phyloP scores from a whole-genome alignment of 371 early-diverging fungal species.

The Aphelidium insulamus region DNA sequence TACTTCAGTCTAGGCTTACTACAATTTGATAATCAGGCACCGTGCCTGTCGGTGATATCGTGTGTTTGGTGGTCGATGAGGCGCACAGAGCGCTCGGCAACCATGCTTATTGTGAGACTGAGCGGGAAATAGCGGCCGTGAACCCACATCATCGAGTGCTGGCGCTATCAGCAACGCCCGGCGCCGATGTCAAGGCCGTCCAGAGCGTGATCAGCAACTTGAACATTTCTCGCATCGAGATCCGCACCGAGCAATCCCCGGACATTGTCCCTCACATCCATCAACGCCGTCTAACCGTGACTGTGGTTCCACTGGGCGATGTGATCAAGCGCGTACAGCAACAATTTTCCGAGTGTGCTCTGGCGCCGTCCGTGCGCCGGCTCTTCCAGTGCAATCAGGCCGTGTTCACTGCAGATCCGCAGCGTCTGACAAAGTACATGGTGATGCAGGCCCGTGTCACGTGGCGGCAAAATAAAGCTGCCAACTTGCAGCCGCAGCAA shows the following conservation, averaged over 20 bases:
- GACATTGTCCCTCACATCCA: constrained; percentile 55
- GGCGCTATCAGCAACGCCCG: constrained; percentile 83
- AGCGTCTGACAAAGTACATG: not conserved
- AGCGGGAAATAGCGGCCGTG: constrained; percentile 22
- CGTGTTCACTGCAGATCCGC: too few species aligned
- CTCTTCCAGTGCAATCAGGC: not conserved
- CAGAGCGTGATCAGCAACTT: constrained; percentile 52
- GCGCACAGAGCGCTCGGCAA: constrained; percentile 75
- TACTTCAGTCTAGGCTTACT: too few species aligned
- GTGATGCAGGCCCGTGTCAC: constrained; percentile 1
- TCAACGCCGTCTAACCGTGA: constrained; percentile 31
- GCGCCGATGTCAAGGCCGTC: constrained; percentile 41
- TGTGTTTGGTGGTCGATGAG: constrained; percentile 70
- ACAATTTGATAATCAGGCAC: constrained; percentile 15
- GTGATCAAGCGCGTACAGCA: constrained; percentile 23
- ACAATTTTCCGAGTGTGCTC: constrained; percentile 9
- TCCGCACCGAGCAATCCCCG: constrained; percentile 71
- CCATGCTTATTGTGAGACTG: constrained; percentile 53
- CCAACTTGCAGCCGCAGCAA: too few species aligned
- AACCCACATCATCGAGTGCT: constrained; percentile 45
- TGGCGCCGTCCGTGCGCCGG: constrained; percentile 1
- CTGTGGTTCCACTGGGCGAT: constrained; percentile 34
- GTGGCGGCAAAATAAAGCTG: too few species aligned
- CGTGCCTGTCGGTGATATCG: constrained; percentile 28
- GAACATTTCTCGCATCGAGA: constrained; percentile 47